phyloP scores from a whole-genome alignment of 805 yeast species.

The Candida ascalaphidarum region DNA sequence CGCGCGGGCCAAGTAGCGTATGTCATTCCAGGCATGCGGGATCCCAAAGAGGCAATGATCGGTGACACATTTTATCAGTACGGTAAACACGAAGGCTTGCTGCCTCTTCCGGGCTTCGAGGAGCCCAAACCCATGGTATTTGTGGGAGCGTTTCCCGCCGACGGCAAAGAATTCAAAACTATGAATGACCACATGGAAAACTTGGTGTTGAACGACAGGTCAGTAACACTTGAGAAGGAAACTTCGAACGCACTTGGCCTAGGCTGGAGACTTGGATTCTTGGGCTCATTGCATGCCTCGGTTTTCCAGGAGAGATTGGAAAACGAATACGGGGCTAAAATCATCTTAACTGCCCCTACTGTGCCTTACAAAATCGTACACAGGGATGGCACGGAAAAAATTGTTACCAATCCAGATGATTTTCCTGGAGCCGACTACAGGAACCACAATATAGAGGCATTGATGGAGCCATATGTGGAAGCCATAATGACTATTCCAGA shows the following conservation, averaged over 20 bases:
- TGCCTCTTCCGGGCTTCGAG: conserved; percentile 89
- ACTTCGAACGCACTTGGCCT: conserved; percentile 92
- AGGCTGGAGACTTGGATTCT: conserved; percentile 95
- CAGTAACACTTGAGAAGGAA: conserved; percentile 83
- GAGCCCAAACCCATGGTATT: conserved; percentile 98
- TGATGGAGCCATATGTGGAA: conserved; percentile 82
- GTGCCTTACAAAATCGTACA: conserved; percentile 83
- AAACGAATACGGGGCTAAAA: conserved; percentile 87
- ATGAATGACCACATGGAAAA: conserved; percentile 87
- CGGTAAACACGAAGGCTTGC: conserved; percentile 47
- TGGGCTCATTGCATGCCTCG: conserved; percentile 92
- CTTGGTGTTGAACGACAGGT: conserved; percentile 82
- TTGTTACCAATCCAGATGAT: conserved; percentile 85
- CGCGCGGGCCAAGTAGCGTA: conserved; percentile 93
- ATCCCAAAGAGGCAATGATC: conserved; percentile 74
- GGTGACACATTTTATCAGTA: conserved; percentile 81
- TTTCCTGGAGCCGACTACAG: conserved; percentile 60
- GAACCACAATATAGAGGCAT: conserved; percentile 38
- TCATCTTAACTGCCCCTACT: conserved; percentile 90
- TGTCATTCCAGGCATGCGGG: conserved; percentile 89
- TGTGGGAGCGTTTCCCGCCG: conserved; percentile 96
- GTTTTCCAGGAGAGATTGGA: conserved; percentile 89
- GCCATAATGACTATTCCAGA: conserved; percentile 87
- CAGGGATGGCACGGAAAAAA: conserved; percentile 52
- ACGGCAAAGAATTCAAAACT: conserved; percentile 80